Percentiles rank a stretch among this genome's conserved stretches.
Evolutionary conservation across 2,329 filamentous ascomycete species (phyloP).

Genomic region (Geosmithia flava): DNA sequence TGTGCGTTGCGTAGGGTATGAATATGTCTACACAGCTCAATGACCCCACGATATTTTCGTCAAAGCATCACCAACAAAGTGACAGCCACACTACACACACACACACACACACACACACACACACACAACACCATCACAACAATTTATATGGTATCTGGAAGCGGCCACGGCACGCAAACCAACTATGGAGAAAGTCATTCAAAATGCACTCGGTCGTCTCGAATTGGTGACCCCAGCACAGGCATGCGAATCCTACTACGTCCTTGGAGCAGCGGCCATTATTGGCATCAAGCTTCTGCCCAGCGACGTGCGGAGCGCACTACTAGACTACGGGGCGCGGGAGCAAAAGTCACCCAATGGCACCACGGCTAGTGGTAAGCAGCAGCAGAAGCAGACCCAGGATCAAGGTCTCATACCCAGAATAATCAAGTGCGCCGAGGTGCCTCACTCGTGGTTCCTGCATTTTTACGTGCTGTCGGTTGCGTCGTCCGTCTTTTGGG

Average conservation of each 20-base stretch:
- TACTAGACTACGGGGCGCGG: slow-evolving; percentile 40
- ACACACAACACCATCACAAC: neutral
- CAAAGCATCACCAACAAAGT: too few species aligned
- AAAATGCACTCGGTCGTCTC: neutral
- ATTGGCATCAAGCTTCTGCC: slow-evolving; percentile 31
- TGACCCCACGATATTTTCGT: too few species aligned
- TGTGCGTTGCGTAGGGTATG: too few species aligned
- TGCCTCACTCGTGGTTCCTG: slow-evolving; percentile 81
- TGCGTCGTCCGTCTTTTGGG: slow-evolving; percentile 62
- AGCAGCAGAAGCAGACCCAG: neutral
- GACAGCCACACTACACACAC: too few species aligned
- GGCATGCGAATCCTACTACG: slow-evolving; percentile 34
- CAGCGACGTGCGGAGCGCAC: slow-evolving; percentile 23
- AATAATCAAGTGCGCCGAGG: slow-evolving; percentile 29
- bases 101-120: too few species aligned
- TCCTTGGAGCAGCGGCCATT: slow-evolving; percentile 25
- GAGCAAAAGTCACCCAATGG: slow-evolving; percentile 6
- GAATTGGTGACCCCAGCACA: slow-evolving; percentile 11
- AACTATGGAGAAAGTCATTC: neutral
- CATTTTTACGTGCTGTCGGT: slow-evolving; percentile 76
- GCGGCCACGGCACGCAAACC: neutral
- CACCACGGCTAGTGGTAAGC: too few species aligned
- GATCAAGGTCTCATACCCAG: slow-evolving; percentile 13
- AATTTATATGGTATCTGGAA: neutral
- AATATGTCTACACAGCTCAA: too few species aligned